Conservation (phyloP, 192 early-diverging fungal species). For the Coemansia sp. region DNA sequence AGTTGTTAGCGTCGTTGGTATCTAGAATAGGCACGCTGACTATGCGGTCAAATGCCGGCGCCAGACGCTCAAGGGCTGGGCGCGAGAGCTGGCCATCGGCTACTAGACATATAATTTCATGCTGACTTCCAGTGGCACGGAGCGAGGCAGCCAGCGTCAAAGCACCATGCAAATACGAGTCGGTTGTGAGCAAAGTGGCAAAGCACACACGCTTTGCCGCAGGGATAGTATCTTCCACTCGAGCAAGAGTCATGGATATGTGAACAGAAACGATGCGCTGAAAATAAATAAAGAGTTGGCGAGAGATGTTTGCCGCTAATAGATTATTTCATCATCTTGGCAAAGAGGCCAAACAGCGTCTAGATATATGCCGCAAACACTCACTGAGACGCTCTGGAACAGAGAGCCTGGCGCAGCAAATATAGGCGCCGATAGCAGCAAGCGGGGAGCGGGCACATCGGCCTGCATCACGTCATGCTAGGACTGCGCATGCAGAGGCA, state of each 20-base stretch:
- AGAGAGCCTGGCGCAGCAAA: conserved; percentile 7
- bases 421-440: not conserved
- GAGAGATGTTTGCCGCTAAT: not conserved
- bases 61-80: conserved; percentile 56
- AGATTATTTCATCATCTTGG: not conserved
- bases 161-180: conserved; percentile 81
- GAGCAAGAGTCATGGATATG: not conserved
- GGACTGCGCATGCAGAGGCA: conserved; percentile 6
- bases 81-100: conserved; percentile 57
- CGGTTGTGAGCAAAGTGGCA: conserved; percentile 80
- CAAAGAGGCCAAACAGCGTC: not conserved
- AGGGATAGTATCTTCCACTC: not conserved
- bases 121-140: conserved; percentile 56
- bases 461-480: conserved; percentile 14
- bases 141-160: conserved; percentile 76
- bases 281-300: not conserved
- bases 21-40: conserved; percentile 67
- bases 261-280: not conserved
- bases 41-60: conserved; percentile 62
- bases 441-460: not conserved
- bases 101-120: conserved; percentile 65
- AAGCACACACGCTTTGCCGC: conserved; percentile 27
- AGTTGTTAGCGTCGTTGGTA: conserved; percentile 50
- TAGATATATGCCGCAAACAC: not conserved
- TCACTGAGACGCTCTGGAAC: not conserved